These are phyloP conservation scores for Pelargonium nanum DNA, from an alignment of 345 rosid genomes.

Conservation along the genomic window DNA sequence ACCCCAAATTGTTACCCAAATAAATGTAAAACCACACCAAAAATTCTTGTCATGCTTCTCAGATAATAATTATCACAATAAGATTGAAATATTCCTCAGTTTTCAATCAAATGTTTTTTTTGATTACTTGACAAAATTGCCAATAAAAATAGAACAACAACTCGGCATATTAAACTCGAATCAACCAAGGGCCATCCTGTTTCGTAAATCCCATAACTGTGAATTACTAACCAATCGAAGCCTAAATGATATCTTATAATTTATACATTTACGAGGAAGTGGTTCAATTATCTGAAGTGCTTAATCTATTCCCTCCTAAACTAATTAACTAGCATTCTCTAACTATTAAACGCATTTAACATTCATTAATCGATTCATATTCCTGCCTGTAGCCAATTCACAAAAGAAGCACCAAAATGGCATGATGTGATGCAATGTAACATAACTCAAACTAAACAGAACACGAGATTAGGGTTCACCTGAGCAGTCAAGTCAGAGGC, in stretches of 20 bases:
- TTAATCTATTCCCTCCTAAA: background rate
- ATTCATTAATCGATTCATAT: background rate
- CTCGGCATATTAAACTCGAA: no score
- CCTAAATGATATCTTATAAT: background rate
- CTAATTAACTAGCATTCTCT: background rate
- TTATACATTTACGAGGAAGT: no score
- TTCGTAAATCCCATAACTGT: background rate
- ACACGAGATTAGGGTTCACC: background rate
- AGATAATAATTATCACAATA: no score
- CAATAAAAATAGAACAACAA: background rate
- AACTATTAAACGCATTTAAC: background rate
- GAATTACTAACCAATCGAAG: background rate
- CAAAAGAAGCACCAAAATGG: background rate
- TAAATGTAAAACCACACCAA: background rate
- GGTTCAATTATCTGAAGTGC: no score
- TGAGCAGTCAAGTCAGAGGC: background rate
- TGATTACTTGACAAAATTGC: background rate
- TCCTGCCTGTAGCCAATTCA: background rate
- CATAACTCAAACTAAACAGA: no score
- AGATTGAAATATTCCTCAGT: background rate
- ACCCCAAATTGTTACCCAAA: background rate
- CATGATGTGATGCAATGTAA: background rate
- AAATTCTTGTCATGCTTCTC: no score
- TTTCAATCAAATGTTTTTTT: background rate
- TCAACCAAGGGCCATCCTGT: no score